Percentiles rank a stretch among this genome's conserved stretches.
These are phyloP conservation scores for Nosema bombycis DNA, from an alignment of 371 early-diverging fungal species.

Conservation along the genomic window DNA sequence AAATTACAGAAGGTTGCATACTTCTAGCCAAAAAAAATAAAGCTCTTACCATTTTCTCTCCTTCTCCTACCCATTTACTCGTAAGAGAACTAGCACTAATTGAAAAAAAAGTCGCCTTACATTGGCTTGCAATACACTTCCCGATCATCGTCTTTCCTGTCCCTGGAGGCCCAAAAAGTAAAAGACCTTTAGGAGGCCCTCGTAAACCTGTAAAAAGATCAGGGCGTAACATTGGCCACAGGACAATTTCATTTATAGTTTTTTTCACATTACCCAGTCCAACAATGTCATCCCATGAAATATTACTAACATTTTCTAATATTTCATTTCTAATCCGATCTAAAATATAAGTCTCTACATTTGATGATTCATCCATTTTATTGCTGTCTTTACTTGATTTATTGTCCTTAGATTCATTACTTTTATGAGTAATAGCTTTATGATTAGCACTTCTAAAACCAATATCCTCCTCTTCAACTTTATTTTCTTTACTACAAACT, in stretches of 20 bases:
- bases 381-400: background rate
- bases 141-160: slow-evolving; percentile 84
- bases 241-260: slow-evolving; percentile 71
- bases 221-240: slow-evolving; percentile 79
- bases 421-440: slow-evolving; percentile 9
- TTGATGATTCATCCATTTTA: slow-evolving; percentile 21
- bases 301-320: slow-evolving; percentile 39
- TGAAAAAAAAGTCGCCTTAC: slow-evolving; percentile 79
- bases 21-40: slow-evolving; percentile 79
- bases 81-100: slow-evolving; percentile 78
- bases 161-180: slow-evolving; percentile 68
- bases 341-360: slow-evolving; percentile 46
- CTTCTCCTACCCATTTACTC: slow-evolving; percentile 87
- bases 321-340: slow-evolving; percentile 60
- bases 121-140: slow-evolving; percentile 80
- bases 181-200: slow-evolving; percentile 75
- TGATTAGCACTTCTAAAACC: slow-evolving; percentile 41
- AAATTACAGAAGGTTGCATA: slow-evolving; percentile 78
- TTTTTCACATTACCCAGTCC: slow-evolving; percentile 78
- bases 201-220: slow-evolving; percentile 75
- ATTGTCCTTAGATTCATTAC: slow-evolving; percentile 9
- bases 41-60: slow-evolving; percentile 84
- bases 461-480: background rate
- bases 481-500: background rate
- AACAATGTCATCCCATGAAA: slow-evolving; percentile 76